Percentiles rank a stretch among this genome's conserved stretches.
Evolutionary conservation across 176 grass and related monocot species (phyloP).

Genomic region (Chrysopogon serrulatus): DNA sequence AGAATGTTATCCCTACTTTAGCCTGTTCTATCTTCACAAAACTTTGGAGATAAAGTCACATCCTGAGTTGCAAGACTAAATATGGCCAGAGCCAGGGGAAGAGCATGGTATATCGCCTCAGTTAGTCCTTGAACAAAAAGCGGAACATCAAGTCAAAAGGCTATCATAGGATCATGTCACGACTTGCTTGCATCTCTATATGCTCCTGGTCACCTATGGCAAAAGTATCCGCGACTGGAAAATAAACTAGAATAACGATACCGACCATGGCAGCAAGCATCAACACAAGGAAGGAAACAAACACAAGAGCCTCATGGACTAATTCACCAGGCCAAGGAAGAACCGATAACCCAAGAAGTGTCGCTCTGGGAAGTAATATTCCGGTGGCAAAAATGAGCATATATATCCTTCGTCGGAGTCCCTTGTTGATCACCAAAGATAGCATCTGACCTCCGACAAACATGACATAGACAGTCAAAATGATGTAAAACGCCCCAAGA

Average conservation of each 20-base stretch:
- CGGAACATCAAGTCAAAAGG: not conserved
- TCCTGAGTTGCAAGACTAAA: not conserved
- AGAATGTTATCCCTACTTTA: constrained; percentile 7
- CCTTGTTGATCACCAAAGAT: constrained; percentile 84
- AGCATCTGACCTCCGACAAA: constrained; percentile 64
- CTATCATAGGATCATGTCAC: constrained; percentile 21
- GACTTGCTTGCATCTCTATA: constrained; percentile 46
- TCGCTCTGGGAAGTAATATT: constrained; percentile 59
- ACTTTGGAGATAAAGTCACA: not conserved
- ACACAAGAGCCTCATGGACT: constrained; percentile 66
- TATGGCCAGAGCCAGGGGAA: not conserved
- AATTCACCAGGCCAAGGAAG: constrained; percentile 54
- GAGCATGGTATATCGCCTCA: not conserved
- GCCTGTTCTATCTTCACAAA: constrained; percentile 40
- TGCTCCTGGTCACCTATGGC: constrained; percentile 55
- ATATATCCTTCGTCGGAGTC: constrained; percentile 77
- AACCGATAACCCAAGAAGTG: constrained; percentile 70
- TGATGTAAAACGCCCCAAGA: constrained; percentile 68
- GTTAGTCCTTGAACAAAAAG: not conserved
- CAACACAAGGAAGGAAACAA: constrained; percentile 77
- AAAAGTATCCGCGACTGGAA: constrained; percentile 73
- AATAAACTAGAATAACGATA: constrained; percentile 82
- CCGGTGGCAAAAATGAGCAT: constrained; percentile 56
- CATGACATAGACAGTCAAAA: constrained; percentile 69
- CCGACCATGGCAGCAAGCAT: constrained; percentile 65